Percentiles rank a stretch among this genome's conserved stretches.
Conservation (phyloP, 192 early-diverging fungal species). For the Oehlia diaphana region DNA sequence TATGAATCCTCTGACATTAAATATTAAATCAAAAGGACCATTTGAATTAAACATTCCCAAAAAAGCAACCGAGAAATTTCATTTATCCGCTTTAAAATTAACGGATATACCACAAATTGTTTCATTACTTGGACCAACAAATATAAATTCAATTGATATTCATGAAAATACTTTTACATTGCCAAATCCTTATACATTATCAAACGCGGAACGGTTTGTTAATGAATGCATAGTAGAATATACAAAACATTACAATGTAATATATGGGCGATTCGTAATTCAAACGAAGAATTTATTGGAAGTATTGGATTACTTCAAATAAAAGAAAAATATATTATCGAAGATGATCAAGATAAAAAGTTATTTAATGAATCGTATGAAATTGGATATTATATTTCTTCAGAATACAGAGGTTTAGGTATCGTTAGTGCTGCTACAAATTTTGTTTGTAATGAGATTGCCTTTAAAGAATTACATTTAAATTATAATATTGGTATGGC, state of each 20-base stretch:
- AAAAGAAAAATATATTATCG: background rate
- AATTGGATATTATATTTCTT: slow-evolving; percentile 15
- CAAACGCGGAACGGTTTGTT: background rate
- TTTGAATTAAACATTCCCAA: background rate
- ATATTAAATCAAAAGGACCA: background rate
- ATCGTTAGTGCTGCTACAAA: background rate
- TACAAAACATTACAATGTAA: background rate
- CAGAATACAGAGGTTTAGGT: background rate
- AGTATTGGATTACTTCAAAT: background rate
- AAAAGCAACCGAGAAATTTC: background rate
- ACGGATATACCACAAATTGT: background rate
- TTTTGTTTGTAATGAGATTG: slow-evolving; percentile 20
- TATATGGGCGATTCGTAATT: slow-evolving; percentile 2
- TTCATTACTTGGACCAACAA: background rate
- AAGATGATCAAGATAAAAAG: background rate
- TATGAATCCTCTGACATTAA: background rate
- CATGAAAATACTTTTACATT: background rate
- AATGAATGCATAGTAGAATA: background rate
- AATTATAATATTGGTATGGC: background rate
- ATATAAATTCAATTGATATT: slow-evolving; percentile 2
- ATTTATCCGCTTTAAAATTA: background rate
- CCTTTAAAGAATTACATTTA: background rate
- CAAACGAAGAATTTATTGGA: slow-evolving; percentile 1
- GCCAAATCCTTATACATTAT: background rate
- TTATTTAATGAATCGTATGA: background rate